Percentiles rank a stretch among this genome's conserved stretches.
Evolutionary conservation across 2,329 filamentous ascomycete species (phyloP).

Genomic region (Iodosphaeria phyllophila): DNA sequence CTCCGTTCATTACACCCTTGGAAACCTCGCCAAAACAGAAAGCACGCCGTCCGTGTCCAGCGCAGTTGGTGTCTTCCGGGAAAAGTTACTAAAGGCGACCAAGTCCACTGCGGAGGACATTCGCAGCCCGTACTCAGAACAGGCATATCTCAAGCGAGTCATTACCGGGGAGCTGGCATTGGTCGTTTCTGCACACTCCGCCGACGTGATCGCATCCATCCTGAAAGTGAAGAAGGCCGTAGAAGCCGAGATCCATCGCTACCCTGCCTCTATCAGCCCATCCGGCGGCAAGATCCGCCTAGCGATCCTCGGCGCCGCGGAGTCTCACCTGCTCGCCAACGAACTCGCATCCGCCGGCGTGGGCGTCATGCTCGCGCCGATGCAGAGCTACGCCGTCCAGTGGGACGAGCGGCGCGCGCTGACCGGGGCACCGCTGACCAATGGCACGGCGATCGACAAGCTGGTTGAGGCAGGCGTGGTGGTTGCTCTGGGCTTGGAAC

Average conservation of each 20-base stretch:
- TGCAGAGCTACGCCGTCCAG: constrained; percentile 30
- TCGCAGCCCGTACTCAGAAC: constrained; percentile 33
- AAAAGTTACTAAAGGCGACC: constrained; percentile 32
- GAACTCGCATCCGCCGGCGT: constrained; percentile 37
- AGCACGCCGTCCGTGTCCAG: constrained; percentile 29
- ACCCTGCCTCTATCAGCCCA: too few relatives aligned
- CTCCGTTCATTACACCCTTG: constrained; percentile 40
- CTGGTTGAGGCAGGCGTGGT: constrained; percentile 39
- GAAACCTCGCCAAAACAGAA: constrained; percentile 22
- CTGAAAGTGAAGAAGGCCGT: constrained; percentile 39
- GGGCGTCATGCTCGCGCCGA: constrained; percentile 39
- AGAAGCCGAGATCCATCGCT: constrained; percentile 26
- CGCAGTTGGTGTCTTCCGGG: constrained; percentile 29
- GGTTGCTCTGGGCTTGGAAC: constrained; percentile 36
- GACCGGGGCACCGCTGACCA: constrained; percentile 45
- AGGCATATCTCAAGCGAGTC: constrained; percentile 31
- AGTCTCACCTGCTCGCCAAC: constrained; percentile 38
- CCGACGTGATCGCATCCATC: constrained; percentile 40
- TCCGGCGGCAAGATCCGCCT: constrained; percentile 25
- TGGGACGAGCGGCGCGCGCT: constrained; percentile 47
- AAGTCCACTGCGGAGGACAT: constrained; percentile 16
- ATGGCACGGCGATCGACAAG: constrained; percentile 39
- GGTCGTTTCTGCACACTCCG: constrained; percentile 39
- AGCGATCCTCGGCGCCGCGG: constrained; percentile 43
- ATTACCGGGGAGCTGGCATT: constrained; percentile 33